These are phyloP conservation scores for Lanmaoa rubissima DNA, from an alignment of 768 basidiomycete genomes.

Conservation along the genomic window DNA sequence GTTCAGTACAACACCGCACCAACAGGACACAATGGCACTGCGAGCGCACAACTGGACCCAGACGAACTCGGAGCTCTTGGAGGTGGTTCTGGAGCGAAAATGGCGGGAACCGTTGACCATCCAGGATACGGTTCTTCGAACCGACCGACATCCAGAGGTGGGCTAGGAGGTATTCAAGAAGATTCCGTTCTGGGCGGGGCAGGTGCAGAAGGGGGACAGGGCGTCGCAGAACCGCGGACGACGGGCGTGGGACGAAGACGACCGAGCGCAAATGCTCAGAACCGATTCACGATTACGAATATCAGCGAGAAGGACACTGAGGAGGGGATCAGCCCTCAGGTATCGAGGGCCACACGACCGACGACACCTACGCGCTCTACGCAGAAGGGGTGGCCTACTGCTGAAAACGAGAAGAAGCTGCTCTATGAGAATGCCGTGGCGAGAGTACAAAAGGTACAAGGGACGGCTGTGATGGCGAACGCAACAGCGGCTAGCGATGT, in stretches of 20 bases:
- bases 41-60: slow-evolving; percentile 8
- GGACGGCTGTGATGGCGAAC: slow-evolving; percentile 26
- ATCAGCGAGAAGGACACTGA: slow-evolving; percentile 41
- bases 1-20: slow-evolving; percentile 33
- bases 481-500: slow-evolving; percentile 29
- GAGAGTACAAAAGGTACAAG: slow-evolving; percentile 40
- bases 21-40: slow-evolving; percentile 17
- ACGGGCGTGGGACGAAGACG: slow-evolving; percentile 28
- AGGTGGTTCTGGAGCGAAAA: slow-evolving; percentile 5
- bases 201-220: slow-evolving; percentile 3
- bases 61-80: slow-evolving; percentile 25
- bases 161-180: slow-evolving; percentile 28
- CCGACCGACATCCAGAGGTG: slow-evolving; percentile 16
- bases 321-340: slow-evolving; percentile 26
- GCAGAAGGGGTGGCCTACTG: slow-evolving; percentile 27
- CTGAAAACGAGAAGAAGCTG: slow-evolving; percentile 46
- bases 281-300: slow-evolving; percentile 44
- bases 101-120: slow-evolving; percentile 26
- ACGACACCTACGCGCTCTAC: slow-evolving; percentile 28
- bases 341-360: slow-evolving; percentile 11
- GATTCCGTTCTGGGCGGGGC: slow-evolving; percentile 1
- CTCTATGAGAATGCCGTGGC: slow-evolving; percentile 40
- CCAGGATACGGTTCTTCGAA: slow-evolving; percentile 24
- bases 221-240: slow-evolving; percentile 7
- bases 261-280: slow-evolving; percentile 30